These are phyloP conservation scores for Colletotrichum siamense DNA, from an alignment of 2,329 filamentous ascomycete genomes.

Conservation along the genomic window DNA sequence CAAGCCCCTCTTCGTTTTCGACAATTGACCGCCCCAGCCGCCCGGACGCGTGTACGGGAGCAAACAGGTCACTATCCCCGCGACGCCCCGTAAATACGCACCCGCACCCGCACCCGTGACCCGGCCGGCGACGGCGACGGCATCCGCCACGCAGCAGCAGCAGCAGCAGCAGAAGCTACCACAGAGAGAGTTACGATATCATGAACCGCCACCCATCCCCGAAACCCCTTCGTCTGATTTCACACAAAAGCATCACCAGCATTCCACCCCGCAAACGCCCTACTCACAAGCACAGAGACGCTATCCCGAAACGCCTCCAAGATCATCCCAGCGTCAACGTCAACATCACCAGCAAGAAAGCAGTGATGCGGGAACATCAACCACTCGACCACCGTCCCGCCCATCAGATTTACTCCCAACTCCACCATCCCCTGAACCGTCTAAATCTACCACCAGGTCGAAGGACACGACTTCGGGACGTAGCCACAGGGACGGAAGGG, in stretches of 20 bases:
- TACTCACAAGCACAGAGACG: neutral
- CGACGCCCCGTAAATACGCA: constrained; percentile 39
- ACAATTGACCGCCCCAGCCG: constrained; percentile 41
- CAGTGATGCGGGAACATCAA: neutral
- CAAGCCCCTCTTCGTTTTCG: constrained; percentile 78
- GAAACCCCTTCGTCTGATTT: neutral
- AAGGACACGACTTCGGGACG: neutral
- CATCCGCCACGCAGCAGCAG: neutral
- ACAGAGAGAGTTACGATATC: neutral
- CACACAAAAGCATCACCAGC: neutral
- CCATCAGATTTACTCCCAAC: neutral
- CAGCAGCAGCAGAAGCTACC: neutral
- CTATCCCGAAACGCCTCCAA: neutral
- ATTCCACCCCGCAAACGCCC: neutral
- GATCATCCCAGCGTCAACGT: neutral
- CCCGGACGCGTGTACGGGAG: constrained; percentile 21
- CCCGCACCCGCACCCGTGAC: constrained; percentile 33
- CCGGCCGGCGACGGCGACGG: constrained; percentile 34
- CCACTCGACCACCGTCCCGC: neutral
- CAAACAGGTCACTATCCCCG: constrained; percentile 30
- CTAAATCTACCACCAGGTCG: neutral
- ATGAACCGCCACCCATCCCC: neutral
- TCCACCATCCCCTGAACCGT: neutral
- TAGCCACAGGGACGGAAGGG: neutral
- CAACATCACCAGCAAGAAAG: neutral